A percentile compares a stretch with the other conserved stretches of the same genome.
Conservation (phyloP, 2,329 filamentous ascomycete species). For the Penicillium sp. region DNA sequence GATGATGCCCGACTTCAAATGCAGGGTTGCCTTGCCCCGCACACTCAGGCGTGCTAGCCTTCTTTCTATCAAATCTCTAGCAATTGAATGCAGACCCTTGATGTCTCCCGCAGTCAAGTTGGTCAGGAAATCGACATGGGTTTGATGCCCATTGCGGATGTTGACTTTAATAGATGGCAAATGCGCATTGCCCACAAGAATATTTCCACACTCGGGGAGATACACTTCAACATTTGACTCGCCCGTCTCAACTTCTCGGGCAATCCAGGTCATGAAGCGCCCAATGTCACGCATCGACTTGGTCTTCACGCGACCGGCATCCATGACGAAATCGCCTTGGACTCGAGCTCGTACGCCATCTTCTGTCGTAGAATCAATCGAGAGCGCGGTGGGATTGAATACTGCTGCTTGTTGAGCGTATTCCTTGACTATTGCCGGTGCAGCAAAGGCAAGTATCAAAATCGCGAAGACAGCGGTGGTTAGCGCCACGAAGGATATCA, state of each 20-base stretch:
- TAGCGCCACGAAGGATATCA: conserved; percentile 73
- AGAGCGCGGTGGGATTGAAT: conserved; percentile 81
- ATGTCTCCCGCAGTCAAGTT: conserved; percentile 77
- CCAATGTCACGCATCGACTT: conserved; percentile 76
- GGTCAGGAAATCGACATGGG: conserved; percentile 77
- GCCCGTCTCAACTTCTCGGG: conserved; percentile 74
- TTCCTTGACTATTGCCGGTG: conserved; percentile 78
- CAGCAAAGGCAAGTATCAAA: conserved; percentile 78
- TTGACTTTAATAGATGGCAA: conserved; percentile 78
- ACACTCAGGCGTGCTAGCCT: conserved; percentile 73
- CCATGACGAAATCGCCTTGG: conserved; percentile 80
- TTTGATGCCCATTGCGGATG: conserved; percentile 78
- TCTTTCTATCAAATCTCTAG: conserved; percentile 87
- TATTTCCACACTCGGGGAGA: conserved; percentile 80
- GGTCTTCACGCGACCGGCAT: conserved; percentile 76
- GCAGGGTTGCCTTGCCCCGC: conserved; percentile 73
- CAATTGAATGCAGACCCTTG: conserved; percentile 77
- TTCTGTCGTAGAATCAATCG: conserved; percentile 81
- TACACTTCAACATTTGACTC: conserved; percentile 76
- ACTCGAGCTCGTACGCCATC: conserved; percentile 80
- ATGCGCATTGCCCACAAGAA: conserved; percentile 76
- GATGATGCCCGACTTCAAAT: conserved; percentile 79
- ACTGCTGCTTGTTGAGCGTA: conserved; percentile 85
- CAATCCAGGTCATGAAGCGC: conserved; percentile 78
- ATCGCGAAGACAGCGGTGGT: conserved; percentile 69